Evolutionary conservation across 164 flowering plant species (phyloP).

Genomic region (Tetrastigma voinierianum): DNA sequence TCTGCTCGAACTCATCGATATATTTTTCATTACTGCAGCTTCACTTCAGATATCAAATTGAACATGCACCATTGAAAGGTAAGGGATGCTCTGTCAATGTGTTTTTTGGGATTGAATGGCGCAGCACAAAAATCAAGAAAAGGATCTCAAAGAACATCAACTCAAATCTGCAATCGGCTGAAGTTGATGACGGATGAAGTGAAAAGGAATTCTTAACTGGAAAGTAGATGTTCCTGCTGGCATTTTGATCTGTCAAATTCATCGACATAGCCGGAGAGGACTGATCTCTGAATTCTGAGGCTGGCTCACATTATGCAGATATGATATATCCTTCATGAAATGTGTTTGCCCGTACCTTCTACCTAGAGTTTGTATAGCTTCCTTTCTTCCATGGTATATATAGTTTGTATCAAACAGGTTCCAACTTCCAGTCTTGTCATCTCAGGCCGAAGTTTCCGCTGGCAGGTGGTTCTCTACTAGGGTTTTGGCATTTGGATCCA

Average conservation of each 20-base stretch:
- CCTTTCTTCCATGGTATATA: no score
- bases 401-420: background rate
- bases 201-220: slow-evolving; percentile 62
- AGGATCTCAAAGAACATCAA: slow-evolving; percentile 71
- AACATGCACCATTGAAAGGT: slow-evolving; percentile 58
- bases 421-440: no score
- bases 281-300: no score
- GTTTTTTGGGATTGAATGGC: slow-evolving; percentile 76
- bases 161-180: slow-evolving; percentile 58
- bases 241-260: background rate
- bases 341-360: no score
- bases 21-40: slow-evolving; percentile 53
- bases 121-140: slow-evolving; percentile 73
- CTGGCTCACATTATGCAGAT: background rate
- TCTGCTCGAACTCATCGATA: background rate
- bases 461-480: no score
- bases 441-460: no score
- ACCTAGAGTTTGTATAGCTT: no score
- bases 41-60: slow-evolving; percentile 76
- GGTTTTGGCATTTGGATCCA: no score
- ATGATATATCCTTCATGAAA: background rate
- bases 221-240: slow-evolving; percentile 12
- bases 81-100: slow-evolving; percentile 59
- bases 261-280: no score
- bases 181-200: slow-evolving; percentile 45